Base-by-base conservation (phyloP, 345 rosid species). In the Eutrema yunnanense region DNA sequence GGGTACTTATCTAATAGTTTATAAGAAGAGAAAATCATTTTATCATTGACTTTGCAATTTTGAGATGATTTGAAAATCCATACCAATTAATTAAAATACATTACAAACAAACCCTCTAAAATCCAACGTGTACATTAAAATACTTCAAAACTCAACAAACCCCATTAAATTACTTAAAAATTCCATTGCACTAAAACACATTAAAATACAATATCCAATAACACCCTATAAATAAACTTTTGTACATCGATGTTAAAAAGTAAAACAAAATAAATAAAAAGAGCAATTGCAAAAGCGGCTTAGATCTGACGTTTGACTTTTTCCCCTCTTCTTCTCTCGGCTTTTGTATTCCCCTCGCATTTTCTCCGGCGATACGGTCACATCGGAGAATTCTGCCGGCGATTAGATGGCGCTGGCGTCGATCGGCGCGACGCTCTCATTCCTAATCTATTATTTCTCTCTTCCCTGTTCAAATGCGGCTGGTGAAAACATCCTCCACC, bases 381-480 rank as follows among this genome's bases (percentile, higher is more conserved):
- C 51, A 73, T 40, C 43, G 66, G 65, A 11, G 6, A 6, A 14
- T 13, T 38, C 10, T 2, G 2, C 60, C 61, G 50, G 53, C 7
- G 41, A 30, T 22, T 8, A 38, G 44, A 78, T 82, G 89, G 78
- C 82, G 65, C 6, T 69, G 53, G 26, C 71, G 34, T 43, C 72
- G 34, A 61, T 48, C 52, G 13, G 65, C 75, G 56, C 53, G 2
- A 27, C 61, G 53, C 4, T 76, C 62, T 47, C 73, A 19, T 30
- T 82, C 61, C 60, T 70, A 5, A 42, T 72, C 38, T 53, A 46
- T 69, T 38, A 46, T 69, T 38, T 73, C 14, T 11, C 62, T 41
- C n/a, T 79, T 43, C 33, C 51, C 62, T 77, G 8, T 8, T 55
- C 81, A 53, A 53, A 58, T 73, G 51, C 67, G 19, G 66, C 84